Conservation (phyloP, 345 rosid species). For the Moricandia moricandioides region DNA sequence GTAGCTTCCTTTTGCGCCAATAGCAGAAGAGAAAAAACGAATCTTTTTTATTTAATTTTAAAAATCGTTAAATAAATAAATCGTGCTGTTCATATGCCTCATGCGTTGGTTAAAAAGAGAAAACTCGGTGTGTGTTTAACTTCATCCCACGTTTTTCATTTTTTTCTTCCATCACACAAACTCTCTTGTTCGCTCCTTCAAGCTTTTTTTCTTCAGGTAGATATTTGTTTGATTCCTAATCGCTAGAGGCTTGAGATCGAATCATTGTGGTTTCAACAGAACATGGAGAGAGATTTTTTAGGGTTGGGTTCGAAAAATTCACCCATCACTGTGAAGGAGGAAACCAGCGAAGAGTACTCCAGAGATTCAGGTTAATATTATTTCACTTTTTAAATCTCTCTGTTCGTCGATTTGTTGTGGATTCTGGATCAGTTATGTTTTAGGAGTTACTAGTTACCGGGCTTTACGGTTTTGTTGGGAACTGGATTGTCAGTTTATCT, state of each 20-base stretch:
- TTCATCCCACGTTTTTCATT: conserved; percentile 36
- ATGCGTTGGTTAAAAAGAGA: conserved; percentile 27
- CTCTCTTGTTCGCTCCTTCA: not conserved
- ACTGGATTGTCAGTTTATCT: conserved; percentile 18
- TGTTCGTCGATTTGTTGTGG: not conserved
- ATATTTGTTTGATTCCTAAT: conserved; percentile 7
- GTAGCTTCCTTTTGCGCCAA: conserved; percentile 24
- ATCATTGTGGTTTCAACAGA: not conserved
- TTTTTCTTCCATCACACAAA: not conserved
- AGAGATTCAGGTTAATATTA: conserved; percentile 43
- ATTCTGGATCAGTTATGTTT: not conserved
- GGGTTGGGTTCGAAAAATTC: conserved; percentile 45
- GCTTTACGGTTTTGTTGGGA: conserved; percentile 1
- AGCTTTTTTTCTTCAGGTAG: not conserved
- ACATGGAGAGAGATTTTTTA: conserved; percentile 61
- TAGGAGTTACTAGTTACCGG: not conserved
- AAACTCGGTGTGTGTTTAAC: conserved; percentile 18
- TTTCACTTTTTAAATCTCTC: not conserved
- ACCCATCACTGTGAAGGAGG: conserved; percentile 48
- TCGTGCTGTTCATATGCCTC: conserved; percentile 35
- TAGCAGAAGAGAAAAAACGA: conserved; percentile 7
- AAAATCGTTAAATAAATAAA: not conserved
- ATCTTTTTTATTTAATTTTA: conserved; percentile 5
- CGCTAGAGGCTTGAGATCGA: not conserved
- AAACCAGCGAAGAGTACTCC: conserved; percentile 36